Base-by-base conservation (phyloP, 2,329 filamentous ascomycete genomes). In the Colletotrichum incanum region DNA sequence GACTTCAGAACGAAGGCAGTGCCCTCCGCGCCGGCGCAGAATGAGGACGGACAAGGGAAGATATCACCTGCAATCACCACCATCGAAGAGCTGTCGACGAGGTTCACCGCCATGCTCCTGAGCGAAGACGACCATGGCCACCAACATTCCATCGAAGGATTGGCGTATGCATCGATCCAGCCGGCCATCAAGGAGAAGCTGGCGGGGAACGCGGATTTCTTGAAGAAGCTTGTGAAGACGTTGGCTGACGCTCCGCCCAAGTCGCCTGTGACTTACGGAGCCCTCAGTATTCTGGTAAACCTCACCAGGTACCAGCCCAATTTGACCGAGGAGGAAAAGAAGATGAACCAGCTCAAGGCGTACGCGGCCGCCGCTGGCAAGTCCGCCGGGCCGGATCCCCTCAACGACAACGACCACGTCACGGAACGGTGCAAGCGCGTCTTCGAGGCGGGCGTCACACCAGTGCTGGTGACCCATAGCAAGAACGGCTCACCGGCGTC, bases 141-240 rank as follows among this genome's bases (percentile, higher is more conserved):
- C 73, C 89, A 93, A 76, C 91, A 93, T 78, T 92, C 94, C 1
- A 90, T 98, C 66, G 96, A 99, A 83, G 96, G 96, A 7, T 86
- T 99, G 72, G 96, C 96, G 18, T 98, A 98, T 80, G 92, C 95
- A 5, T 97, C 96, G 12, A 88, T 98, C 47, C 94, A 94, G 77
- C 91, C 96, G 7, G 91, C 90, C 71, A 90, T 98, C 70, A 98
- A 97, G 80, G 94, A 98, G 80, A 89, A 91, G 60, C 86, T 98
- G 12, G 90, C 91, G 16, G 87, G 87, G 60, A 93, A 98, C 78
- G 80, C 85, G 5, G 81, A 85, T 9, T 91, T 98, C 59, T 83
- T 98, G 39, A 89, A 90, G 75, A 89, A 87, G 64, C 86, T 98
- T 6, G 88, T 97, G 64, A 86, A 89, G 68, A 87, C 88, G 1